Evolutionary conservation across 352 stramenopile species (phyloP).

Genomic region (Phytophthora quininea): DNA sequence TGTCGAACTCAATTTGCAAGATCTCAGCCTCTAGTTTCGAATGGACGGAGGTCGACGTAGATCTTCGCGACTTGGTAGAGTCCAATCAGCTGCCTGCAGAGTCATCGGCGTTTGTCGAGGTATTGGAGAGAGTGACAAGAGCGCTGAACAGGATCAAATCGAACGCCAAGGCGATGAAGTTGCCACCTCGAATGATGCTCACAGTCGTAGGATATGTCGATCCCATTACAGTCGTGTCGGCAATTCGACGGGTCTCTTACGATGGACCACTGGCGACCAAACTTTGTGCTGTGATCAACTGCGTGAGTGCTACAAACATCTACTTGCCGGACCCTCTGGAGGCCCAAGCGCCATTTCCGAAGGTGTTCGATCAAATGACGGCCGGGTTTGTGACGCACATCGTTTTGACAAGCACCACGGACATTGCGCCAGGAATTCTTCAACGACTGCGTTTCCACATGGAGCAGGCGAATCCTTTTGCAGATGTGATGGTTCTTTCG

Average conservation of each 20-base stretch:
- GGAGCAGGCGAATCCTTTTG: slow-evolving; percentile 72
- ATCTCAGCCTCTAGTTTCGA: slow-evolving; percentile 51
- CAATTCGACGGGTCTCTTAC: slow-evolving; percentile 36
- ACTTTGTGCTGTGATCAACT: slow-evolving; percentile 55
- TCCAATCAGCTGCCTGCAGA: slow-evolving; percentile 38
- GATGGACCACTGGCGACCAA: slow-evolving; percentile 36
- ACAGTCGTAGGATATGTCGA: slow-evolving; percentile 66
- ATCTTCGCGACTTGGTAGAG: slow-evolving; percentile 35
- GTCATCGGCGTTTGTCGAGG: slow-evolving; percentile 23
- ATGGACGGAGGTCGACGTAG: slow-evolving; percentile 49
- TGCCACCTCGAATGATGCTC: slow-evolving; percentile 58
- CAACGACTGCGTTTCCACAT: slow-evolving; percentile 71
- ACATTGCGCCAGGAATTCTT: slow-evolving; percentile 45
- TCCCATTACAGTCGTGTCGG: slow-evolving; percentile 46
- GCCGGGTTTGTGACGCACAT: slow-evolving; percentile 70
- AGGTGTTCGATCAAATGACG: slow-evolving; percentile 73
- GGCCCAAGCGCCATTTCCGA: slow-evolving; percentile 52
- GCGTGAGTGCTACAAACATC: slow-evolving; percentile 56
- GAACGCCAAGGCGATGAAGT: slow-evolving; percentile 14
- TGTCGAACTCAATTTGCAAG: slow-evolving; percentile 50
- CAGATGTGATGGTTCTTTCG: slow-evolving; percentile 68
- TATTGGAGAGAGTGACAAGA: slow-evolving; percentile 30
- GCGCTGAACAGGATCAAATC: slow-evolving; percentile 25
- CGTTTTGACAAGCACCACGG: slow-evolving; percentile 57
- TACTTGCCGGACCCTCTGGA: slow-evolving; percentile 53